Evolutionary conservation across 2,329 filamentous ascomycete species (phyloP).

Genomic region (Pseudogymnoascus sp.): DNA sequence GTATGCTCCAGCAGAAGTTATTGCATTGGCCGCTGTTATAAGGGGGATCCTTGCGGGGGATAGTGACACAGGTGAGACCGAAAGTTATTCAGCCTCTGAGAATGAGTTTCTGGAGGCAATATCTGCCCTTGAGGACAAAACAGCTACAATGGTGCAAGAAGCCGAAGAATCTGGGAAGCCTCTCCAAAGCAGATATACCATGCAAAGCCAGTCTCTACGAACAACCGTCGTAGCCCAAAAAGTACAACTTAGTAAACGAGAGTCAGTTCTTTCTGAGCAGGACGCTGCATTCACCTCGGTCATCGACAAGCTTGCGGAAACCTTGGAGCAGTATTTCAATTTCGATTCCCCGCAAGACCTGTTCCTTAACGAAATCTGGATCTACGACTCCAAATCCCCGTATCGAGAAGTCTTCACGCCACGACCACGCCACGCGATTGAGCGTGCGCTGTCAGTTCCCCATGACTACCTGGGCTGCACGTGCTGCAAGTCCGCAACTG

Average conservation of each 20-base stretch:
- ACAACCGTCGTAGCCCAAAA: conserved; percentile 76
- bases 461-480: conserved; percentile 69
- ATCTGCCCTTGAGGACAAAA: conserved; percentile 32
- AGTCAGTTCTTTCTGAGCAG: conserved; percentile 58
- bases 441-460: conserved; percentile 61
- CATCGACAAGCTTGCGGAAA: conserved; percentile 46
- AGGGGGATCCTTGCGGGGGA: conserved; percentile 24
- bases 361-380: conserved; percentile 62
- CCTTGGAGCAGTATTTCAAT: conserved; percentile 40
- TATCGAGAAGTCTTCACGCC: conserved; percentile 68
- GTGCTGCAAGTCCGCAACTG: conserved; percentile 49
- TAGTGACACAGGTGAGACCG: conserved; percentile 18
- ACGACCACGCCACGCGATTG: conserved; percentile 59
- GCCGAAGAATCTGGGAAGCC: conserved; percentile 38
- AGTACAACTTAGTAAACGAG: conserved; percentile 69
- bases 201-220: conserved; percentile 59
- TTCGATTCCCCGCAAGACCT: conserved; percentile 34
- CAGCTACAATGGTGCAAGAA: conserved; percentile 38
- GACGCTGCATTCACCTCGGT: conserved; percentile 63
- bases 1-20: conserved; percentile 43
- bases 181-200: conserved; percentile 67
- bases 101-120: conserved; percentile 18
- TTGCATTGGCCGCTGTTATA: conserved; percentile 36
- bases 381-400: conserved; percentile 64
- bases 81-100: conserved; percentile 24